Conservation (phyloP, 2,329 filamentous ascomycete species). For the Claviceps pazoutovae region DNA sequence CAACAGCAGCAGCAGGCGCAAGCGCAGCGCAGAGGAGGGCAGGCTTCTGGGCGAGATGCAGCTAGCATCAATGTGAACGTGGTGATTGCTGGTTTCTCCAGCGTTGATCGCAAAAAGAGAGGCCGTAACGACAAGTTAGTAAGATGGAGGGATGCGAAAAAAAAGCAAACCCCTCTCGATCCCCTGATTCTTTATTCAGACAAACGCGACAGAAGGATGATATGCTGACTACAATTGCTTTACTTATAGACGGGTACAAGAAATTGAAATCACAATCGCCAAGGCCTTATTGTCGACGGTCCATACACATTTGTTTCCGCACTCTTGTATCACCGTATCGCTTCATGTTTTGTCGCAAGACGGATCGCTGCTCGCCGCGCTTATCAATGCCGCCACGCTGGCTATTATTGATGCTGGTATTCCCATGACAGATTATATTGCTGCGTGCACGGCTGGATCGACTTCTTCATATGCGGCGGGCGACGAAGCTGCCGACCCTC, state of each 20-base stretch:
- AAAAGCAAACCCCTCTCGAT: neutral
- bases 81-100: constrained; percentile 74
- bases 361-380: constrained; percentile 76
- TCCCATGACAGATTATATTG: constrained; percentile 85
- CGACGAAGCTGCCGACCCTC: constrained; percentile 58
- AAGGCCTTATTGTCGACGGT: constrained; percentile 64
- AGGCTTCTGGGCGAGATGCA: constrained; percentile 28
- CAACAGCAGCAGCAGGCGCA: constrained; percentile 49
- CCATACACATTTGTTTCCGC: constrained; percentile 78
- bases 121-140: constrained; percentile 64
- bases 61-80: constrained; percentile 65
- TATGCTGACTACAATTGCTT: neutral
- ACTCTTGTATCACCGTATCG: constrained; percentile 69
- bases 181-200: neutral
- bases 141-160: neutral
- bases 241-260: constrained; percentile 52
- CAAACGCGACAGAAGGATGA: neutral
- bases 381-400: constrained; percentile 81
- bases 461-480: constrained; percentile 51
- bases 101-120: constrained; percentile 68
- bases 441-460: constrained; percentile 75
- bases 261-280: constrained; percentile 67
- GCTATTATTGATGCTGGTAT: constrained; percentile 90
- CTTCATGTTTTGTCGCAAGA: constrained; percentile 84
- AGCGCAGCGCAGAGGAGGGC: constrained; percentile 24